Percentiles rank a stretch among this genome's conserved stretches.
phyloP scores from a whole-genome alignment of 164 flowering plant species.

The Annona squamosa region DNA sequence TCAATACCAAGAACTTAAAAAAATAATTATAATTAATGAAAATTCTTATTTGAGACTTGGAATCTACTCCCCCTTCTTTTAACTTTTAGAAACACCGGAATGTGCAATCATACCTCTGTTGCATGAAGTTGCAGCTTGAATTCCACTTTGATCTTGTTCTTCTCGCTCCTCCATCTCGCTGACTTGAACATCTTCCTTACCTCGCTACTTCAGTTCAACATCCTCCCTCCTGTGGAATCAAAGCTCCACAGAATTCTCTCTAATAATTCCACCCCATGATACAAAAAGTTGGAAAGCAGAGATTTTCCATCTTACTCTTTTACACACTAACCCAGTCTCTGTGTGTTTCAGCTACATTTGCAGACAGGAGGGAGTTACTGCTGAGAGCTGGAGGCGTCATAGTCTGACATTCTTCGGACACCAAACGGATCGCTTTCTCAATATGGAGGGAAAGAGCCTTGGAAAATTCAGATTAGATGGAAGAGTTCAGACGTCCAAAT shows the following conservation, averaged over 20 bases:
- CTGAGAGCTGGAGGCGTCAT: not conserved
- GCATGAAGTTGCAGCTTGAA: constrained; percentile 85
- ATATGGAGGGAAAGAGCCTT: not conserved
- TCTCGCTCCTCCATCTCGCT: constrained; percentile 84
- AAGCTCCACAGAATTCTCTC: not conserved
- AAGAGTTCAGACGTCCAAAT: not conserved
- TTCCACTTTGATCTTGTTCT: constrained; percentile 67
- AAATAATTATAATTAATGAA: not conserved
- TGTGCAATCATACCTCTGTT: constrained; percentile 47
- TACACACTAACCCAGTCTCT: not conserved
- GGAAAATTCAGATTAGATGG: constrained; percentile 1
- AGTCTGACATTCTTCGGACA: not conserved
- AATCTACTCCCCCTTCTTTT: not conserved
- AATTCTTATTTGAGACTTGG: not conserved
- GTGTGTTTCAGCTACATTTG: constrained; percentile 2
- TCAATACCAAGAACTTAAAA: not conserved
- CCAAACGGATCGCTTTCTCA: not conserved
- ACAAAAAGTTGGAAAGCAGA: not conserved
- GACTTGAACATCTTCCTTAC: constrained; percentile 63
- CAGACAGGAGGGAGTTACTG: not conserved
- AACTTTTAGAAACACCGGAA: not conserved
- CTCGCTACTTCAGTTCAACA: constrained; percentile 15
- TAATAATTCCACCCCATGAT: not conserved
- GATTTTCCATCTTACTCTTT: not conserved
- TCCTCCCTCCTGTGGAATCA: constrained; percentile 1